Conservation (phyloP, 179 eudicot species). For the Sideroxylon spinosum region DNA sequence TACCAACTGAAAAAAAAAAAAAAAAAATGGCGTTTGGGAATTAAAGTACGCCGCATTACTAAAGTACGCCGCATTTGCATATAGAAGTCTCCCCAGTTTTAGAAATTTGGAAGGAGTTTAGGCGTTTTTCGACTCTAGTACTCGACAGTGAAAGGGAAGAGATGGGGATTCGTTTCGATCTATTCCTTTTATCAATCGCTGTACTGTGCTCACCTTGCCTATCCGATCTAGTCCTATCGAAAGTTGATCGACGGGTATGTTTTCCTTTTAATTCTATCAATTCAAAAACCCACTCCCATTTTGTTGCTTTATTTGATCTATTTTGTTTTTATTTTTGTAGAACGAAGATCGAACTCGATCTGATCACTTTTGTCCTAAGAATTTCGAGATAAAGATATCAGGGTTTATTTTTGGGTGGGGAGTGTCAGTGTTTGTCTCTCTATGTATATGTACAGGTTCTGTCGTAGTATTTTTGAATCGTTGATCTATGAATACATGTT, state of each 20-base stretch:
- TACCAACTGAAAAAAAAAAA: no score
- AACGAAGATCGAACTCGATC: neutral
- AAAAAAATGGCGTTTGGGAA: no score
- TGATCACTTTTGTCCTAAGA: neutral
- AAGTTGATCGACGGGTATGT: slow-evolving; percentile 78
- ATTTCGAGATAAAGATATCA: neutral
- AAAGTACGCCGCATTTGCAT: no score
- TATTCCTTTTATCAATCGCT: slow-evolving; percentile 27
- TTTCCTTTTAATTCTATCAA: neutral
- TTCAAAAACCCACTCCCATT: neutral
- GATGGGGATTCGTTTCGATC: slow-evolving; percentile 21
- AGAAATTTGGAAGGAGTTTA: no score
- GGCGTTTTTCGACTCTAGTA: neutral
- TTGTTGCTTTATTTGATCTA: neutral
- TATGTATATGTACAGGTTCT: neutral
- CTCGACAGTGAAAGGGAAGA: slow-evolving; percentile 2
- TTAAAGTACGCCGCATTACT: no score
- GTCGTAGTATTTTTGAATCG: neutral
- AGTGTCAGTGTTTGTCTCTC: neutral
- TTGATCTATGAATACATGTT: neutral
- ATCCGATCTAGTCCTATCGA: slow-evolving; percentile 79
- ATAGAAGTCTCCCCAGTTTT: no score
- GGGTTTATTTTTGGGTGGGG: neutral
- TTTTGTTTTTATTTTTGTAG: neutral
- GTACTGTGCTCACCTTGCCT: slow-evolving; percentile 36